phyloP scores from a whole-genome alignment of 495 filamentous ascomycete species.

The Hypomontagnella monticulosa region DNA sequence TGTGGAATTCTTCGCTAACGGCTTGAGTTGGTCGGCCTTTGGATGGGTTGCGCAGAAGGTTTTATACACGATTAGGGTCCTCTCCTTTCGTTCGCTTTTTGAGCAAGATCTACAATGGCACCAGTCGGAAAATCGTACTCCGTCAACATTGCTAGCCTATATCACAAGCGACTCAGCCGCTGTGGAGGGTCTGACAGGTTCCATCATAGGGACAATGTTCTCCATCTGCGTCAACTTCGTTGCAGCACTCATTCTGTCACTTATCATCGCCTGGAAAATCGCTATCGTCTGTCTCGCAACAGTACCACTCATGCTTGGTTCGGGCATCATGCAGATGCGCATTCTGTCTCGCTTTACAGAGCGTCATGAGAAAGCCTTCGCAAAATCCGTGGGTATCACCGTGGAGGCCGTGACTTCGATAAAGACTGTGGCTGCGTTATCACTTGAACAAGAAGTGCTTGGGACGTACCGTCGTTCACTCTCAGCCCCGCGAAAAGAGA shows the following conservation, averaged over 20 bases:
- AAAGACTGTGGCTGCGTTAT: conserved; percentile 64
- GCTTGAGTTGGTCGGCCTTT: conserved; percentile 56
- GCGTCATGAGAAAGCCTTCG: conserved; percentile 65
- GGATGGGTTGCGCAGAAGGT: conserved; percentile 60
- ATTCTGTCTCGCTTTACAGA: conserved; percentile 66
- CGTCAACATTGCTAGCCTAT: conserved; percentile 60
- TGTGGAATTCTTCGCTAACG: conserved; percentile 57
- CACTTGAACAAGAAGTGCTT: conserved; percentile 56
- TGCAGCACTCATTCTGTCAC: conserved; percentile 61
- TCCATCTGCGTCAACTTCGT: conserved; percentile 57
- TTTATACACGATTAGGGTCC: conserved; percentile 53
- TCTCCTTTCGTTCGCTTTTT: conserved; percentile 60
- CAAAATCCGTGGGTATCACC: conserved; percentile 60
- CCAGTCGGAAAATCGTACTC: conserved; percentile 56
- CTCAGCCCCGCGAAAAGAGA: conserved; percentile 58
- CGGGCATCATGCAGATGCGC: conserved; percentile 65
- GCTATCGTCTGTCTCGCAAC: conserved; percentile 63
- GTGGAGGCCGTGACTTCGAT: conserved; percentile 63
- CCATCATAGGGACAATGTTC: conserved; percentile 58
- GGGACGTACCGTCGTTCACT: conserved; percentile 57
- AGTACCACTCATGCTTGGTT: conserved; percentile 63
- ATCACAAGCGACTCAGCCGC: conserved; percentile 63
- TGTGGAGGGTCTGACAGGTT: conserved; percentile 54
- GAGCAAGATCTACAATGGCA: conserved; percentile 62
- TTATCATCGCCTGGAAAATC: conserved; percentile 71